Percentiles rank a stretch among this genome's conserved stretches.
Evolutionary conservation across 2,329 filamentous ascomycete genomes (phyloP).

Genomic region (Monosporascus sp.): DNA sequence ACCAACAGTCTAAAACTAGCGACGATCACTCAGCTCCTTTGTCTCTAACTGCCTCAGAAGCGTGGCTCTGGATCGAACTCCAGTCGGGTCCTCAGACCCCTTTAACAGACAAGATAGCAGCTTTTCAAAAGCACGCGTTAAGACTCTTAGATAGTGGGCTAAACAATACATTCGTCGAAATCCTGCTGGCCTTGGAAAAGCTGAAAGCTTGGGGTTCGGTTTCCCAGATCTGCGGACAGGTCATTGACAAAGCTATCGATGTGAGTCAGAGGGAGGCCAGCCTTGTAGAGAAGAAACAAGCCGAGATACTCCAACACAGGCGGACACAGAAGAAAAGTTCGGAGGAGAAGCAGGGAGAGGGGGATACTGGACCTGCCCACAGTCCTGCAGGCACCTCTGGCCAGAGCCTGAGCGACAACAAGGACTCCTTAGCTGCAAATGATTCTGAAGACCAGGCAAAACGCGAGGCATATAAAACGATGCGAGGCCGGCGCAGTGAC

Average conservation of each 20-base stretch:
- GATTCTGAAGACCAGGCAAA: background rate
- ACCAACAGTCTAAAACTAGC: background rate
- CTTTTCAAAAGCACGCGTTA: conserved; percentile 4
- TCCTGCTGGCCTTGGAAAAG: conserved; percentile 10
- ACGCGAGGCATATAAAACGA: background rate
- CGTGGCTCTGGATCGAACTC: conserved; percentile 19
- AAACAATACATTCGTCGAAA: conserved; percentile 9
- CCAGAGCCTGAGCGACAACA: background rate
- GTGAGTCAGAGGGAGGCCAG: conserved; percentile 6
- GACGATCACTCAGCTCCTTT: background rate
- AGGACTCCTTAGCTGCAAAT: background rate
- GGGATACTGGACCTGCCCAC: background rate
- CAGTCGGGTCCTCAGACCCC: conserved; percentile 6
- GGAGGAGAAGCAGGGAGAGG: background rate
- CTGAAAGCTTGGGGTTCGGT: conserved; percentile 15
- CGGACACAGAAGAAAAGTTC: background rate
- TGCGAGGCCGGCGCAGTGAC: background rate
- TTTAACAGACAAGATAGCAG: background rate
- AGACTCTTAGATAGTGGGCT: conserved; percentile 17
- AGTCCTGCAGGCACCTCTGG: background rate
- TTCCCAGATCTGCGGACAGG: conserved; percentile 7
- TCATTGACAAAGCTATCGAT: conserved; percentile 16
- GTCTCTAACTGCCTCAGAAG: conserved; percentile 13
- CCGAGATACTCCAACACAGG: background rate
- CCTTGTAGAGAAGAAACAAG: conserved; percentile 3